phyloP scores from a whole-genome alignment of 805 yeast genomes.

The Zygotorulaspora sp. region DNA sequence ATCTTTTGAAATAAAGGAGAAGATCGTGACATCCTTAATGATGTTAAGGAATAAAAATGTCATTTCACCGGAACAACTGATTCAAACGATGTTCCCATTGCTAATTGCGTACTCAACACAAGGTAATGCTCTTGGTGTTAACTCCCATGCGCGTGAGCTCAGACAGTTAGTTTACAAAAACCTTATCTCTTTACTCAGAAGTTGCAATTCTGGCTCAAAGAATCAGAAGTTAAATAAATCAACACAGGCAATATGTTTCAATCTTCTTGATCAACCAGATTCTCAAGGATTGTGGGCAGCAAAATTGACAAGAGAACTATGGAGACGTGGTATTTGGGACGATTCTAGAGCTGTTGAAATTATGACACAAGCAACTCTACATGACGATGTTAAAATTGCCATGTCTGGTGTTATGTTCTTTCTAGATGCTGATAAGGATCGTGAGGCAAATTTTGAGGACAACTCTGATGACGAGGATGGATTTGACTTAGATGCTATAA shows the following conservation, averaged over 20 bases:
- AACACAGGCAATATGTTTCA: constrained; percentile 89
- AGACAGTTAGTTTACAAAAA: constrained; percentile 80
- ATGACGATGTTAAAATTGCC: constrained; percentile 80
- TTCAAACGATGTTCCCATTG: constrained; percentile 86
- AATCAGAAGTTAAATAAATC: constrained; percentile 85
- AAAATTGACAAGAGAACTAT: constrained; percentile 85
- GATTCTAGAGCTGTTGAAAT: constrained; percentile 95
- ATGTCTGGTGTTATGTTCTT: constrained; percentile 87
- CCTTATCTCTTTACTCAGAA: constrained; percentile 69
- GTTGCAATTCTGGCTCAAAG: constrained; percentile 82
- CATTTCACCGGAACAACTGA: constrained; percentile 70
- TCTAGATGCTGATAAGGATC: constrained; percentile 82
- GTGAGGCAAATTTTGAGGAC: constrained; percentile 73
- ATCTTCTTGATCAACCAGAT: constrained; percentile 71
- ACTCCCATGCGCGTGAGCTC: constrained; percentile 71
- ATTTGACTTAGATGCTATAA: constrained; percentile 65
- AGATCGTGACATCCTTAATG: constrained; percentile 81
- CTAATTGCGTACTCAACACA: constrained; percentile 58
- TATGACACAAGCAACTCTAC: constrained; percentile 93
- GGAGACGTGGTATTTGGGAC: constrained; percentile 99
- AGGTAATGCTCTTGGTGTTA: constrained; percentile 41
- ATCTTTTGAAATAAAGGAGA: constrained; percentile 82
- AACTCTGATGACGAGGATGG: constrained; percentile 64
- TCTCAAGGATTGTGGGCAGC: constrained; percentile 95
- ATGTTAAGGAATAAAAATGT: constrained; percentile 85